Evolutionary conservation across 192 early-diverging fungal genomes (phyloP), one percentile per base, ranked within the genome.

Genomic region (Pecoramyces ruminantium): DNA sequence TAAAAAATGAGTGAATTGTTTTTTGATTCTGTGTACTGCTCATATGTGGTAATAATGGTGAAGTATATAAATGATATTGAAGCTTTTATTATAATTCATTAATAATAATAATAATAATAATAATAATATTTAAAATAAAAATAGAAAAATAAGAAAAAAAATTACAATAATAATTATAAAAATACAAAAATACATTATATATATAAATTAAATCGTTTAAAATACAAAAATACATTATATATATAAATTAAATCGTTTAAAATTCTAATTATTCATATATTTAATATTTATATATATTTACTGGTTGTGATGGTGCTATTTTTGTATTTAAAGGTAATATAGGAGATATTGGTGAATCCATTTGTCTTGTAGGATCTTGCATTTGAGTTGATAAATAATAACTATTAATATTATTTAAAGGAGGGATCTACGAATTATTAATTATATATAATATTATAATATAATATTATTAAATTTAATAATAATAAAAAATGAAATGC

Each of bases 1-100:
- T 92, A 42, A 95, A 96, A 86, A 96, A 96, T 80, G 93, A 84
- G 78, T 94, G 91, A 77, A 93, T 92, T 0, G 93, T 86, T 81
- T 92, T 88, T 87, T 96, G 93, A 82, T 96, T 90, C 28, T 87
- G 85, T 1, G 93, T 83, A 82, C 93, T 93, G 29, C 89, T 86
- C 21, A 94, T 86, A 79, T 92, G 90, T 13, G 94, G 92, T 27
- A 93, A 21, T 14, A 51, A 85, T 2, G 92, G 88, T 25, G 92
- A 86, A 28, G 86, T 87, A 86, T 95, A 96, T 25, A 95, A 80
- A 83, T 95, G 94, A 84, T 96, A 92, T 82, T 93, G 92, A 13
- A 96, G 79, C 79, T 29, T 39, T 39, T 14, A 13, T 14, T 39
- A 14, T 14, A 39, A 13, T 14, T 39, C 4, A 14, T 13, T 39